Evolutionary conservation across 495 filamentous ascomycete genomes (phyloP).

Genomic region (Darksidea phi): DNA sequence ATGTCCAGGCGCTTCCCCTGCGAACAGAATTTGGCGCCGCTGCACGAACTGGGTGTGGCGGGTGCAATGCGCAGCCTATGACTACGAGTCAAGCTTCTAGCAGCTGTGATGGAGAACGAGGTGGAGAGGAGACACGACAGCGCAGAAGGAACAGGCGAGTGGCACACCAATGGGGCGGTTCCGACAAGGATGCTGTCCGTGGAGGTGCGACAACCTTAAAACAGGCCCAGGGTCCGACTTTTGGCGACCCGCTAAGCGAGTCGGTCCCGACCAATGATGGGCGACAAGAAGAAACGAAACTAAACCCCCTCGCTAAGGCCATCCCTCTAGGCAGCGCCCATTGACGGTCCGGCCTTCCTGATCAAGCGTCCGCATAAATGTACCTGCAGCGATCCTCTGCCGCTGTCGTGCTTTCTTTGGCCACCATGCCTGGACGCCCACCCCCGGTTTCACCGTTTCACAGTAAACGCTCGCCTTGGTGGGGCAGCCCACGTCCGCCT

Average conservation of each 20-base stretch:
- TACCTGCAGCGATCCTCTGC: constrained; percentile 28
- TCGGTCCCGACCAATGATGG: constrained; percentile 19
- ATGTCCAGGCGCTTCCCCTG: neutral
- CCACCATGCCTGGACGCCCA: constrained; percentile 3
- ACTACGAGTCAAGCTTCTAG: neutral
- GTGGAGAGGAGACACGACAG: neutral
- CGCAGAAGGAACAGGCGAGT: neutral
- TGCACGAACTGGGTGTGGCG: constrained; percentile 10
- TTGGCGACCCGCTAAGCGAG: constrained; percentile 25
- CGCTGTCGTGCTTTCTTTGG: constrained; percentile 26
- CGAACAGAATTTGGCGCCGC: constrained; percentile 4
- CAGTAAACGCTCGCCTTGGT: constrained; percentile 21
- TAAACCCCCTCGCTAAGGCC: constrained; percentile 6
- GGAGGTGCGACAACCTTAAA: constrained; percentile 16
- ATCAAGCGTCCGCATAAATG: constrained; percentile 24
- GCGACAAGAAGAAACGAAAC: neutral
- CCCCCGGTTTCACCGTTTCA: constrained; percentile 23
- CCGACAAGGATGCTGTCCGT: neutral
- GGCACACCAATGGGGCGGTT: constrained; percentile 14
- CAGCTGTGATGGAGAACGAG: constrained; percentile 8
- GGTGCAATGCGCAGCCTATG: neutral
- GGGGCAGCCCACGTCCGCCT: constrained; percentile 3
- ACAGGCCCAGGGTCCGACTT: constrained; percentile 3
- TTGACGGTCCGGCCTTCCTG: constrained; percentile 2
- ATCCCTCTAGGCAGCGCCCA: neutral